phyloP scores from a whole-genome alignment of 2,329 filamentous ascomycete genomes.

The Scytalidium sp. region DNA sequence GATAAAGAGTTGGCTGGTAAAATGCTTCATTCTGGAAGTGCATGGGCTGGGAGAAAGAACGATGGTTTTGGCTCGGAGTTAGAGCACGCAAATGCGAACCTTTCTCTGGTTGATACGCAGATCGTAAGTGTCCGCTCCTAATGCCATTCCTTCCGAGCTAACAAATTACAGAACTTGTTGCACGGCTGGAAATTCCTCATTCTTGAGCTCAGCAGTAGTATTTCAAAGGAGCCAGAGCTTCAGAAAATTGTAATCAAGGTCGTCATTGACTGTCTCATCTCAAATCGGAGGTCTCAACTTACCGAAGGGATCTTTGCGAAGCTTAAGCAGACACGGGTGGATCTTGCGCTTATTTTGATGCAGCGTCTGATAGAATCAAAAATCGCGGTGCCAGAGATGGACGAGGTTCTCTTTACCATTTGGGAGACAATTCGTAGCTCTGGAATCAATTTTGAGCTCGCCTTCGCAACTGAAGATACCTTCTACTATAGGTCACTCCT shows the following conservation, averaged over 20 bases:
- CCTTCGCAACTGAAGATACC: conserved; percentile 52
- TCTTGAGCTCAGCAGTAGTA: conserved; percentile 70
- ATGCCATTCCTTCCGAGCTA: conserved; percentile 12
- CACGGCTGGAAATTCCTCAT: conserved; percentile 87
- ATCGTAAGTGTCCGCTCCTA: conserved; percentile 53
- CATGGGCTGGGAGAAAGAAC: conserved; percentile 68
- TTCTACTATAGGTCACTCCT: conserved; percentile 81
- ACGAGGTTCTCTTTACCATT: conserved; percentile 48
- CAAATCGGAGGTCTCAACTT: conserved; percentile 70
- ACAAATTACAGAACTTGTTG: conserved; percentile 63
- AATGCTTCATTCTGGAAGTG: conserved; percentile 73
- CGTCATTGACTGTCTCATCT: conserved; percentile 71
- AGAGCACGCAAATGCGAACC: conserved; percentile 80
- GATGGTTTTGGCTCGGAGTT: conserved; percentile 82
- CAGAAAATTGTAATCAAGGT: conserved; percentile 52
- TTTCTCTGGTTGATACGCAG: conserved; percentile 90
- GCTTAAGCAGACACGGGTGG: conserved; percentile 72
- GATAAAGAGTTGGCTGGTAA: conserved; percentile 71
- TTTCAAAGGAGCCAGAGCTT: conserved; percentile 15
- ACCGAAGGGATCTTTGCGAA: conserved; percentile 80
- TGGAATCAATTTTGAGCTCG: conserved; percentile 56
- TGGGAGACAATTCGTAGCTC: conserved; percentile 59
- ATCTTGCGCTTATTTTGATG: conserved; percentile 77
- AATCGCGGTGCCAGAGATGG: conserved; percentile 46
- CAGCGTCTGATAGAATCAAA: conserved; percentile 68